phyloP scores from a whole-genome alignment of 495 filamentous ascomycete species.

The Pyronema omphalodes region DNA sequence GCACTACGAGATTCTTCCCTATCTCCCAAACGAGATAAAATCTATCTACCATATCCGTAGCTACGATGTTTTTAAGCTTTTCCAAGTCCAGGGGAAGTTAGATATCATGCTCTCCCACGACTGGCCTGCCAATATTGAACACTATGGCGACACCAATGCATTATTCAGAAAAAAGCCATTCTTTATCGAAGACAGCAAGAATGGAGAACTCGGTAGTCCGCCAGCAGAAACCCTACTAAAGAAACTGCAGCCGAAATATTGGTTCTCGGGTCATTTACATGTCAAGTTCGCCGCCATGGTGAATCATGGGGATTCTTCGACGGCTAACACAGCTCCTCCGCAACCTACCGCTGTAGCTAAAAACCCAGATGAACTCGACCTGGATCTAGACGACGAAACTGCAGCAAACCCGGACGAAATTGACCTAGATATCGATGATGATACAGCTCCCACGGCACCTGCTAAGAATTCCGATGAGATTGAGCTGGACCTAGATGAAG shows the following conservation, averaged over 20 bases:
- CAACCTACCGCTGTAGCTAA: background rate
- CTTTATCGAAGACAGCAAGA: slow-evolving; percentile 53
- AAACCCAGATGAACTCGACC: slow-evolving; percentile 18
- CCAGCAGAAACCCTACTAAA: slow-evolving; percentile 66
- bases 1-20: slow-evolving; percentile 76
- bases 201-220: slow-evolving; percentile 53
- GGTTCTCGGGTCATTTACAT: slow-evolving; percentile 92
- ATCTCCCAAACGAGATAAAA: slow-evolving; percentile 49
- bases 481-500: slow-evolving; percentile 17
- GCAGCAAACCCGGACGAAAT: background rate
- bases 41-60: slow-evolving; percentile 77
- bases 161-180: slow-evolving; percentile 53
- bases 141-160: slow-evolving; percentile 40
- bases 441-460: slow-evolving; percentile 1
- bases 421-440: no score
- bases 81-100: slow-evolving; percentile 64
- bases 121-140: slow-evolving; percentile 73
- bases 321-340: background rate
- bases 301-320: slow-evolving; percentile 31
- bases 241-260: slow-evolving; percentile 60
- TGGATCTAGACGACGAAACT: slow-evolving; percentile 8
- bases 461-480: slow-evolving; percentile 29
- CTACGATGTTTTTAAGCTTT: slow-evolving; percentile 74
- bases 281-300: slow-evolving; percentile 63
- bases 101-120: slow-evolving; percentile 88